Conservation (phyloP, 352 stramenopile species). For the Halophytophthora polymorphica region DNA sequence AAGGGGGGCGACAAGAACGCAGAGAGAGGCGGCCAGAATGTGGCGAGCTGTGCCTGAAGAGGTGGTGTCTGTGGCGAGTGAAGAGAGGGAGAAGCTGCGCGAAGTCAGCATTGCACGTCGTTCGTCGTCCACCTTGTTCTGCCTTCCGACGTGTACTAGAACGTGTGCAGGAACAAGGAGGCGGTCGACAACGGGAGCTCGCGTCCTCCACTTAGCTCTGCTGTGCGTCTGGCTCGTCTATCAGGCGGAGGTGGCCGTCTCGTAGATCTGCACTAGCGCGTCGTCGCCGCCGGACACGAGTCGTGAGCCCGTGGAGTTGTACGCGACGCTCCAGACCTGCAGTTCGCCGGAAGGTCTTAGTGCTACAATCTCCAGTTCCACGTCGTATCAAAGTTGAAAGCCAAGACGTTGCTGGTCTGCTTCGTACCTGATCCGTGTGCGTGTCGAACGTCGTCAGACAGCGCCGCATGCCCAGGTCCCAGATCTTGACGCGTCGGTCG, state of each 20-base stretch:
- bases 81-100: no score
- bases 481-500: conserved; percentile 91
- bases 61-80: no score
- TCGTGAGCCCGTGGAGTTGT: conserved; percentile 80
- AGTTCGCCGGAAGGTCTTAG: no score
- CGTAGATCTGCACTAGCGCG: conserved; percentile 87
- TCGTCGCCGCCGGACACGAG: conserved; percentile 89
- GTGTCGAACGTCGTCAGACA: conserved; percentile 89
- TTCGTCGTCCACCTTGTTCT: no score
- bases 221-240: neutral
- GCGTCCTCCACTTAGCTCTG: no score
- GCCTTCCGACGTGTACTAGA: no score
- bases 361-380: conserved; percentile 2
- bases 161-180: no score
- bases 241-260: conserved; percentile 56
- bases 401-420: neutral
- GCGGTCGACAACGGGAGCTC: no score
- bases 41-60: neutral
- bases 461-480: conserved; percentile 85
- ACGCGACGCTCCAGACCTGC: conserved; percentile 90
- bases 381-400: conserved; percentile 1
- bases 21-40: neutral
- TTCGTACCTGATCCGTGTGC: conserved; percentile 82
- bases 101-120: no score
- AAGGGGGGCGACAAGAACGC: no score